A percentile compares a stretch with the other conserved stretches of the same genome.
Conservation (phyloP, 176 grass and related monocot genomes). For the Thalia dealbata region DNA sequence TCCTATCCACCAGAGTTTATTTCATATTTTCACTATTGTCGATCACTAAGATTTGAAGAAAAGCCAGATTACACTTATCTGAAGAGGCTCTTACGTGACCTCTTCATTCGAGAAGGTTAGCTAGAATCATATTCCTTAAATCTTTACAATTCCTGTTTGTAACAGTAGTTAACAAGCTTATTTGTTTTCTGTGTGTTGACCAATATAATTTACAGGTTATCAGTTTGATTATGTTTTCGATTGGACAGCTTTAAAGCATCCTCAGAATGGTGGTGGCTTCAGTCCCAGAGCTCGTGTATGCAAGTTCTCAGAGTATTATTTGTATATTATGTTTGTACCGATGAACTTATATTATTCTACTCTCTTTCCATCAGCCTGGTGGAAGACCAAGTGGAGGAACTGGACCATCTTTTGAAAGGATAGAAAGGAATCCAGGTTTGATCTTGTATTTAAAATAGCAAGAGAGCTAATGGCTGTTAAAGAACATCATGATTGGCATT, state of each 20-base stretch:
- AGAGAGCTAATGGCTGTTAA: neutral
- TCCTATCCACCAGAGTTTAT: slow-evolving; percentile 74
- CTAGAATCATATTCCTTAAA: slow-evolving; percentile 1
- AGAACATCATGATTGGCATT: slow-evolving; percentile 2
- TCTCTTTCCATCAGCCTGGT: slow-evolving; percentile 36
- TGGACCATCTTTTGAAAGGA: slow-evolving; percentile 46
- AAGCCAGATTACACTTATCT: slow-evolving; percentile 85
- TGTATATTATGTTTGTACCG: neutral
- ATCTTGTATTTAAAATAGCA: neutral
- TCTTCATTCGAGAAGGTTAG: slow-evolving; percentile 84
- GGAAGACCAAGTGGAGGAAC: slow-evolving; percentile 29
- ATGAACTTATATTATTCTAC: slow-evolving; percentile 11
- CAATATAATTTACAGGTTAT: slow-evolving; percentile 41
- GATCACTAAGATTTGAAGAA: slow-evolving; percentile 74
- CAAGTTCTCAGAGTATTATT: neutral
- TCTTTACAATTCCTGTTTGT: neutral
- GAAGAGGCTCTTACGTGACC: slow-evolving; percentile 74
- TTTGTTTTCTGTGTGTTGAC: neutral
- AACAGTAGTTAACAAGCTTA: neutral
- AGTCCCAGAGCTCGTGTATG: slow-evolving; percentile 58
- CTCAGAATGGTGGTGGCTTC: slow-evolving; percentile 44
- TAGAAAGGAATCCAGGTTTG: slow-evolving; percentile 54
- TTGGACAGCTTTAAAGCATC: slow-evolving; percentile 70
- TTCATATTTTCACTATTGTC: slow-evolving; percentile 87
- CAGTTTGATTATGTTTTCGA: slow-evolving; percentile 96